Conservation (phyloP, 768 basidiomycete genomes). For the Podaxis sp. region DNA sequence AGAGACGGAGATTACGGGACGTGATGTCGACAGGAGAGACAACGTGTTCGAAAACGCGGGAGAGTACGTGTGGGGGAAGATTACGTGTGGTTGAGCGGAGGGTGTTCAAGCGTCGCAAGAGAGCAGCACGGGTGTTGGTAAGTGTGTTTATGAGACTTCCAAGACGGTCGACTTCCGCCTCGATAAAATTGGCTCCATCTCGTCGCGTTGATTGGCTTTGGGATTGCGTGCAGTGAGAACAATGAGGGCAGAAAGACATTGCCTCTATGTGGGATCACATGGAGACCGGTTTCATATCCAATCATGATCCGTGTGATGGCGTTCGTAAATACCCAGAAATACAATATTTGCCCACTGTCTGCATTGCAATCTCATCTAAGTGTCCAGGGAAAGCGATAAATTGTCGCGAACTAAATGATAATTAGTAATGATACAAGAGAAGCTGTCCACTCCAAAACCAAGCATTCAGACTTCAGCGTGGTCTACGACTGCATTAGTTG, state of each 20-base stretch:
- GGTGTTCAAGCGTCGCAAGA: background rate
- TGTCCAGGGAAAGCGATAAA: background rate
- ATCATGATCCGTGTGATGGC: background rate
- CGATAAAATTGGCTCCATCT: background rate
- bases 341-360: background rate
- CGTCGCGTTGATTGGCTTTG: background rate
- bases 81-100: background rate
- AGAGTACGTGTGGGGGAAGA: background rate
- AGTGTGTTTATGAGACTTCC: background rate
- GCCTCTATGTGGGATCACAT: background rate
- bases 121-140: background rate
- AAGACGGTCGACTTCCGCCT: background rate
- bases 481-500: background rate
- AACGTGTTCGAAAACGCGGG: background rate
- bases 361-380: background rate
- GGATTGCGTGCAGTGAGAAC: background rate
- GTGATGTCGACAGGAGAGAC: background rate
- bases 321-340: background rate
- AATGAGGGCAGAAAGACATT: background rate
- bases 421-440: background rate
- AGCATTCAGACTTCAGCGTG: background rate
- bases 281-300: too few species aligned
- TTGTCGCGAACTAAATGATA: background rate
- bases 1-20: background rate
- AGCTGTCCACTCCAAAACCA: background rate